These are phyloP conservation scores for Ustilago lituana DNA, from an alignment of 1,284 basidiomycete species.

Conservation along the genomic window DNA sequence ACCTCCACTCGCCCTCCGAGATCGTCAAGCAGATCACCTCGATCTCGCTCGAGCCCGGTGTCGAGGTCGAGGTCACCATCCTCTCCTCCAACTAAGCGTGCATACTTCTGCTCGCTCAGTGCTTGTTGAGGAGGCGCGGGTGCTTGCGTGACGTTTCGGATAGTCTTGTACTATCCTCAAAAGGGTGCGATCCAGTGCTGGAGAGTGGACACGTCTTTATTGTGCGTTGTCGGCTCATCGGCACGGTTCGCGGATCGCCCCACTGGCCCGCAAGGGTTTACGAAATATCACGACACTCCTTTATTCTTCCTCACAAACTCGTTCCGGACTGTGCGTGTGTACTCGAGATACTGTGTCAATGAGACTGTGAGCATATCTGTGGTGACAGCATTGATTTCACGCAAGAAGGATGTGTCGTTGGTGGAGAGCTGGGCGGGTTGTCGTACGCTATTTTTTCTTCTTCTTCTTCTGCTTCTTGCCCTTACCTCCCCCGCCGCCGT, in stretches of 20 bases:
- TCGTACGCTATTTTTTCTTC: constrained; percentile 44
- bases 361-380: no score
- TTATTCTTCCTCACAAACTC: constrained; percentile 2
- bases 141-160: constrained; percentile 1
- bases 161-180: constrained; percentile 7
- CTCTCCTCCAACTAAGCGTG: constrained; percentile 71
- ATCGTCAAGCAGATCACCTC: constrained; percentile 99
- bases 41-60: constrained; percentile 98
- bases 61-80: constrained; percentile 99
- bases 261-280: constrained; percentile 13
- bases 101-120: background rate
- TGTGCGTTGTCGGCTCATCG: constrained; percentile 22
- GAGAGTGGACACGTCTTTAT: constrained; percentile 17
- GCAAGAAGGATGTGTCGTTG: no score
- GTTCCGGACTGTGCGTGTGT: background rate
- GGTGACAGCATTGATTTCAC: no score
- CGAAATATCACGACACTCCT: constrained; percentile 30
- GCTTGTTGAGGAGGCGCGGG: background rate
- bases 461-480: constrained; percentile 38
- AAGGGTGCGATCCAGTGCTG: constrained; percentile 15
- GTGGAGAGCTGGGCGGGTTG: no score
- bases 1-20: constrained; percentile 97
- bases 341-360: background rate
- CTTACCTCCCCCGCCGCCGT: constrained; percentile 2
- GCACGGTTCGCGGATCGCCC: constrained; percentile 12